Base-by-base conservation (phyloP, 2,329 filamentous ascomycete species). In the Colletotrichum shisoi region DNA sequence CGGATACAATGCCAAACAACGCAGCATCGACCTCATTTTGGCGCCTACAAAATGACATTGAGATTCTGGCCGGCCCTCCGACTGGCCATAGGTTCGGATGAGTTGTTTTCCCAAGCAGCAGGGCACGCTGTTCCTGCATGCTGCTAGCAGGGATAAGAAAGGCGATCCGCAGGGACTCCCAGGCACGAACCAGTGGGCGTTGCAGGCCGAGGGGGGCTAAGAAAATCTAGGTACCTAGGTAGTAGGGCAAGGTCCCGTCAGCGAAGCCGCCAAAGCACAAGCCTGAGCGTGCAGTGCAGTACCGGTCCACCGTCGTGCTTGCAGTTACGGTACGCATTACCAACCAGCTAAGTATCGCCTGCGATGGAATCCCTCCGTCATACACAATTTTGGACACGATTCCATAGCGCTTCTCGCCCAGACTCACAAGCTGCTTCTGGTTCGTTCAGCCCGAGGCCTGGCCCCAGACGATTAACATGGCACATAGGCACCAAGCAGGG, bases 111-210 rank as follows among this genome's bases (percentile, higher is more conserved):
- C 44, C 39, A 31, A 15, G 61, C 24, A n/a, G 54, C 57, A 49
- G 54, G 59, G 34, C 60, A 51, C 21, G 67, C 45, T 69, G 67
- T 69, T 68, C 67, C 67, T 69, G 67, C 67, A 67, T 59, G n/a
- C 44, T 31, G 45, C 67, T 67, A 69, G 59, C 64, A 63, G 48
- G 67, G 67, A 61, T 68, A 11, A 9, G 3, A 31, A 31, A 34
- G 54, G 67, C 49, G 67, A 69, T 69, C 59, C 39, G 45, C 67
- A 59, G 52, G 64, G 67, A 59, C 56, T 40, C 42, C 24, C 67
- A 68, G 63, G 64, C 8, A 69, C 64, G 64, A 68, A 56, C 67
- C 64, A 69, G 64, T 69, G 53, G 60, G 44, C 53, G 48, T 17
- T 69, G 67, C 67, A 69, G 67, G 24, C 44, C 21, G 42, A 31